A percentile compares a stretch with the other conserved stretches of the same genome.
phyloP scores from a whole-genome alignment of 345 rosid species.

The Hypericum perforatum region DNA sequence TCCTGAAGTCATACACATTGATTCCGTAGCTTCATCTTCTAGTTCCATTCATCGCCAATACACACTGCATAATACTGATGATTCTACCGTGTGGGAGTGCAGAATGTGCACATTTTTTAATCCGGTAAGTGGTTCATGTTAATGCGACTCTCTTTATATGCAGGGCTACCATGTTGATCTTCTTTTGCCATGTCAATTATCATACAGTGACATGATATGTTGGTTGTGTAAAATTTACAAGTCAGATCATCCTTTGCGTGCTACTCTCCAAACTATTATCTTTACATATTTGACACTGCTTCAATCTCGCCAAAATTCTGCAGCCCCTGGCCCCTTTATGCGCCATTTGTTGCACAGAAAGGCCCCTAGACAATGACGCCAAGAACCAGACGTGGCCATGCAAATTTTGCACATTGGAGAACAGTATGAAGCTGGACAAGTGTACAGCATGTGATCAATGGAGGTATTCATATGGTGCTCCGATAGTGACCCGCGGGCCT shows the following conservation, averaged over 20 bases:
- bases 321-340: conserved; percentile 70
- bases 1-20: conserved; percentile 9
- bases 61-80: conserved; percentile 18
- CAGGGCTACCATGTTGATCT: no score
- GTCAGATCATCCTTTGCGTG: background rate
- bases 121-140: conserved; percentile 40
- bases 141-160: background rate
- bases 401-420: conserved; percentile 70
- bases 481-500: conserved; percentile 48
- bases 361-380: conserved; percentile 35
- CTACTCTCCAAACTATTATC: background rate
- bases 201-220: no score
- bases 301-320: conserved; percentile 8
- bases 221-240: no score
- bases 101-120: conserved; percentile 62
- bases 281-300: background rate
- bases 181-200: no score
- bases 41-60: conserved; percentile 13
- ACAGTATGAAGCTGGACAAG: conserved; percentile 44
- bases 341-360: conserved; percentile 41
- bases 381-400: conserved; percentile 55
- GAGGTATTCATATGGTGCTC: conserved; percentile 74
- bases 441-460: conserved; percentile 78
- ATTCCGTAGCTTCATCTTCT: conserved; percentile 27
- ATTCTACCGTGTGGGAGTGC: conserved; percentile 60